Conservation (phyloP, 148 eudicot species). For the Rhododendron vialii region DNA sequence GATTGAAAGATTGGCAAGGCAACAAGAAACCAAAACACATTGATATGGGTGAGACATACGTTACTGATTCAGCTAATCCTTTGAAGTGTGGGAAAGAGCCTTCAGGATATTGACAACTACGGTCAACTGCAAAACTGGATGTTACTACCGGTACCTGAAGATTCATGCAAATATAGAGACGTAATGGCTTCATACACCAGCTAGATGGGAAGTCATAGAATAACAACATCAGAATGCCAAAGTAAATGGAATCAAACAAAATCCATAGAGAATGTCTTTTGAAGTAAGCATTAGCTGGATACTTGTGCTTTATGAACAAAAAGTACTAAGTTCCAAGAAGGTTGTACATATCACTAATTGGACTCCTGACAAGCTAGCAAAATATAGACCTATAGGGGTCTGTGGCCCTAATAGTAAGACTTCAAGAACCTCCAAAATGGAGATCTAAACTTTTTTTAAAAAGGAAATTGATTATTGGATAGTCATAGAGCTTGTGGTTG, state of each 20-base stretch:
- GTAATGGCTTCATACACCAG: neutral
- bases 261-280: neutral
- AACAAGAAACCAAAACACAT: conserved; percentile 9
- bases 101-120: conserved; percentile 71
- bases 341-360: neutral
- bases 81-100: conserved; percentile 90
- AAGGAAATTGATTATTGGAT: neutral
- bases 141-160: conserved; percentile 95
- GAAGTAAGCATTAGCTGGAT: neutral
- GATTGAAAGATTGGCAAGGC: conserved; percentile 4
- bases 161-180: conserved; percentile 1
- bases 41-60: conserved; percentile 35
- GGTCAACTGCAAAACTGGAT: conserved; percentile 72
- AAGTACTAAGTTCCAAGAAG: neutral
- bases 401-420: neutral
- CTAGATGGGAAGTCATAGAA: neutral
- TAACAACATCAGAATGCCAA: neutral
- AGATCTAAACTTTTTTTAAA: neutral
- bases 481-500: neutral
- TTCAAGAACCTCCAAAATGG: neutral
- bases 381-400: neutral
- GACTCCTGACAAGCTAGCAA: neutral
- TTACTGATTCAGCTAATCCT: conserved; percentile 88
- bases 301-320: neutral
- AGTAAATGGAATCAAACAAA: neutral